Percentiles rank a stretch among this genome's conserved stretches.
Evolutionary conservation across 2,329 filamentous ascomycete species (phyloP).

Genomic region (Hypoxylon sp.): DNA sequence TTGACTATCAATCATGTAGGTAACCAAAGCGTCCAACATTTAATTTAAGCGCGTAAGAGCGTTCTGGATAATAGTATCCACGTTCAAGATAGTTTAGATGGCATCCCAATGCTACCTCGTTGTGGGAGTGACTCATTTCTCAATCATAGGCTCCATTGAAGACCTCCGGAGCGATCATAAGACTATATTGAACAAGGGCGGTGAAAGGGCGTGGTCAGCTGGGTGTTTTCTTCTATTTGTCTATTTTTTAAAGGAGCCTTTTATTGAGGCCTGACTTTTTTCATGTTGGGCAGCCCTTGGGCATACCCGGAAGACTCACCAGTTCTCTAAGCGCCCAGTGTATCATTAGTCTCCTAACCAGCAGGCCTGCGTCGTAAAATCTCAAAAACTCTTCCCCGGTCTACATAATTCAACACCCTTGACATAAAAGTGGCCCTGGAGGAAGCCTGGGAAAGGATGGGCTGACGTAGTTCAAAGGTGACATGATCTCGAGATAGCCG

Average conservation of each 20-base stretch:
- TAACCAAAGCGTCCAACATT: not conserved
- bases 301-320: conserved; percentile 23
- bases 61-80: not conserved
- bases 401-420: conserved; percentile 11
- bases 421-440: conserved; percentile 17
- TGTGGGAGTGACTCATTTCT: conserved; percentile 6
- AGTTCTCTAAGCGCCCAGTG: conserved; percentile 17
- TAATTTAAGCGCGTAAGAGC: not conserved
- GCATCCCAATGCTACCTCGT: not conserved
- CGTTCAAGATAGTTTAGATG: not conserved
- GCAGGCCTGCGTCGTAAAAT: conserved; percentile 8
- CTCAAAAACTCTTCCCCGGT: not conserved
- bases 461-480: conserved; percentile 26
- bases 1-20: not conserved
- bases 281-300: conserved; percentile 26
- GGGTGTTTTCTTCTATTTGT: not conserved
- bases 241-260: not conserved
- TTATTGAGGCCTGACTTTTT: conserved; percentile 7
- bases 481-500: conserved; percentile 23
- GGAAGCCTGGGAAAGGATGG: conserved; percentile 4
- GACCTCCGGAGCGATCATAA: not conserved
- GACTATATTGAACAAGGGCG: conserved; percentile 9
- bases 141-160: not conserved
- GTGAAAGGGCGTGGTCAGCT: not conserved
- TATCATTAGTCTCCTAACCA: conserved; percentile 4